Evolutionary conservation across 768 basidiomycete genomes (phyloP).

Genomic region (Scleroderma citrinum): DNA sequence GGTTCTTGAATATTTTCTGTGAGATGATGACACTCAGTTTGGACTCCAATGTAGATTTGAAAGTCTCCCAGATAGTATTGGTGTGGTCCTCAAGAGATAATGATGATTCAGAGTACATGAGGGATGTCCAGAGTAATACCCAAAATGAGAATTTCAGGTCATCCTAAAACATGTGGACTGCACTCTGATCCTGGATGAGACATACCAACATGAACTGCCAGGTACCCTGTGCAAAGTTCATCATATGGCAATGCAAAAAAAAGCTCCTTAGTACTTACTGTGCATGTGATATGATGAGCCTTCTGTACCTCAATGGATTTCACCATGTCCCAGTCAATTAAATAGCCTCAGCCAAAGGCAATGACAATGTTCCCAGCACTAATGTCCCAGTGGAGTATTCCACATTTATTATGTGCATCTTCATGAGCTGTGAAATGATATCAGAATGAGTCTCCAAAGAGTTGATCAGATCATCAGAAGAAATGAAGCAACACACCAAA

Average conservation of each 20-base stretch:
- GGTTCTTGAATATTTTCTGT: not conserved
- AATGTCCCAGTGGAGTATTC: conserved; percentile 20
- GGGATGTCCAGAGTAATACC: conserved; percentile 12
- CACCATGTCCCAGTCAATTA: conserved; percentile 25
- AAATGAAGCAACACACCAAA: conserved; percentile 2
- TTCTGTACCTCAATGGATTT: not conserved
- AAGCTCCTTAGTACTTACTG: too few relatives aligned
- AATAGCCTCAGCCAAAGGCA: conserved; percentile 5
- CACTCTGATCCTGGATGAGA: conserved; percentile 12
- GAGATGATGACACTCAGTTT: not conserved
- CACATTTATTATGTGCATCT: not conserved
- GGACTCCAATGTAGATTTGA: not conserved
- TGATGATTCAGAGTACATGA: conserved; percentile 2
- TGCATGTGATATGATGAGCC: conserved; percentile 1
- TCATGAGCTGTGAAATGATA: not conserved
- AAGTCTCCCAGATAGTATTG: not conserved
- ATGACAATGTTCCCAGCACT: conserved; percentile 19
- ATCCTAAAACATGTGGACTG: conserved; percentile 19
- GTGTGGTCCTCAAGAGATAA: not conserved
- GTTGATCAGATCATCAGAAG: too few relatives aligned
- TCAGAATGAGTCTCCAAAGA: too few relatives aligned
- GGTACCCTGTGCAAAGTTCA: conserved; percentile 20
- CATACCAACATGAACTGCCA: conserved; percentile 28
- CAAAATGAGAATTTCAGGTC: conserved; percentile 28
- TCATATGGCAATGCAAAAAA: not conserved